Percentiles rank a stretch among this genome's conserved stretches.
phyloP scores from a whole-genome alignment of 768 basidiomycete species.

The Roridomyces roridus region DNA sequence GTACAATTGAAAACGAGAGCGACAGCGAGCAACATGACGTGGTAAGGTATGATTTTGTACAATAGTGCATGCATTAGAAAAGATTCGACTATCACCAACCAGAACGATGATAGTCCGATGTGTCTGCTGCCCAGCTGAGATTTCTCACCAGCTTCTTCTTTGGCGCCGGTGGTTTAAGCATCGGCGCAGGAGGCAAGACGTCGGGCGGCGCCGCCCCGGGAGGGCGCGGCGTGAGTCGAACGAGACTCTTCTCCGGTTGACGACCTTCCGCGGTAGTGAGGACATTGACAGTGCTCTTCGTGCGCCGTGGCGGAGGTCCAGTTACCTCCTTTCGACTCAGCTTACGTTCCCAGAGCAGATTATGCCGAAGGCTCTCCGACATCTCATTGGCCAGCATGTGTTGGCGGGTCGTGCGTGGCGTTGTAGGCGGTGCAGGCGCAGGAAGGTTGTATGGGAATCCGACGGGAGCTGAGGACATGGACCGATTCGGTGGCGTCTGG shows the following conservation, averaged over 20 bases:
- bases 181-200: not conserved
- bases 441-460: slow-evolving; percentile 78
- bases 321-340: slow-evolving; percentile 59
- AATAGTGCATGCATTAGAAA: slow-evolving; percentile 17
- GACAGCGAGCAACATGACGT: slow-evolving; percentile 2
- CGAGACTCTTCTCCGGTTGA: slow-evolving; percentile 18
- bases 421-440: slow-evolving; percentile 66
- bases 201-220: slow-evolving; percentile 5
- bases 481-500: slow-evolving; percentile 20
- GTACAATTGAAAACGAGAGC: slow-evolving; percentile 12
- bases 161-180: not conserved
- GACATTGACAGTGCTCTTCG: slow-evolving; percentile 24
- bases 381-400: slow-evolving; percentile 87
- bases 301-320: slow-evolving; percentile 28
- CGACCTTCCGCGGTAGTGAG: slow-evolving; percentile 2
- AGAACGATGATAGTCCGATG: slow-evolving; percentile 11
- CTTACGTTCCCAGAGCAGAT: slow-evolving; percentile 82
- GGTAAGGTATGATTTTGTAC: slow-evolving; percentile 16
- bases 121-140: slow-evolving; percentile 22
- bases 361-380: slow-evolving; percentile 81
- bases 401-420: slow-evolving; percentile 84
- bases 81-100: slow-evolving; percentile 15
- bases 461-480: slow-evolving; percentile 60
- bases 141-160: slow-evolving; percentile 27
- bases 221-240: slow-evolving; percentile 19